These are phyloP conservation scores for Suillus tomentosus DNA, from an alignment of 768 basidiomycete genomes.

Conservation along the genomic window DNA sequence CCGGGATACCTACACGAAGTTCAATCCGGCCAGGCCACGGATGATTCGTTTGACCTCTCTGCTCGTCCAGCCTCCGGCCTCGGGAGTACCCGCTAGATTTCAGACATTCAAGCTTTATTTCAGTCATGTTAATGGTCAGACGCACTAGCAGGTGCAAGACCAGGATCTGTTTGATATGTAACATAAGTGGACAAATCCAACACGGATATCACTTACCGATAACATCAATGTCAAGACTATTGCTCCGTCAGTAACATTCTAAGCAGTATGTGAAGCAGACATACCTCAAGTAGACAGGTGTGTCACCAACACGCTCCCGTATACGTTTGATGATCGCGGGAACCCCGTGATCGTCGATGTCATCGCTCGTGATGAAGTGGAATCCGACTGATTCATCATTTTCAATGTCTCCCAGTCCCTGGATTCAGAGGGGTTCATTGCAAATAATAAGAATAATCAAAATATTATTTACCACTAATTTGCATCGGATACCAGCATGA, in stretches of 20 bases:
- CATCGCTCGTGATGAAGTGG: constrained; percentile 75
- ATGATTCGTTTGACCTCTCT: constrained; percentile 81
- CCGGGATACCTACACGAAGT: constrained; percentile 63
- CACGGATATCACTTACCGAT: constrained; percentile 48
- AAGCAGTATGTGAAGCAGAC: neutral
- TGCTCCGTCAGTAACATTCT: neutral
- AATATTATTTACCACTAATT: constrained; percentile 49
- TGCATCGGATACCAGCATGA: constrained; percentile 86
- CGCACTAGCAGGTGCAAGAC: constrained; percentile 77
- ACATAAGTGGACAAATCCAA: neutral
- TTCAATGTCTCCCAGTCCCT: constrained; percentile 41
- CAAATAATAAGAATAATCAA: neutral
- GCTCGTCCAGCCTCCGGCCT: constrained; percentile 83
- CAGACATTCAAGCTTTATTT: neutral
- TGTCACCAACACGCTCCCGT: constrained; percentile 67
- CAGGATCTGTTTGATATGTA: constrained; percentile 53
- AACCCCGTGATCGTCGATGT: constrained; percentile 81
- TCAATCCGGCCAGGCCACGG: constrained; percentile 75
- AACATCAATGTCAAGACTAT: constrained; percentile 79
- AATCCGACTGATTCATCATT: constrained; percentile 78
- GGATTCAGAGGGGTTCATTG: neutral
- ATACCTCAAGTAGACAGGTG: constrained; percentile 75
- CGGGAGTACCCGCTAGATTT: constrained; percentile 73
- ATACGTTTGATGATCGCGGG: constrained; percentile 71
- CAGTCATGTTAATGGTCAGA: constrained; percentile 14